Evolutionary conservation across 2,329 filamentous ascomycete species (phyloP).

Genomic region (Aspergillus brunneoviolaceus): DNA sequence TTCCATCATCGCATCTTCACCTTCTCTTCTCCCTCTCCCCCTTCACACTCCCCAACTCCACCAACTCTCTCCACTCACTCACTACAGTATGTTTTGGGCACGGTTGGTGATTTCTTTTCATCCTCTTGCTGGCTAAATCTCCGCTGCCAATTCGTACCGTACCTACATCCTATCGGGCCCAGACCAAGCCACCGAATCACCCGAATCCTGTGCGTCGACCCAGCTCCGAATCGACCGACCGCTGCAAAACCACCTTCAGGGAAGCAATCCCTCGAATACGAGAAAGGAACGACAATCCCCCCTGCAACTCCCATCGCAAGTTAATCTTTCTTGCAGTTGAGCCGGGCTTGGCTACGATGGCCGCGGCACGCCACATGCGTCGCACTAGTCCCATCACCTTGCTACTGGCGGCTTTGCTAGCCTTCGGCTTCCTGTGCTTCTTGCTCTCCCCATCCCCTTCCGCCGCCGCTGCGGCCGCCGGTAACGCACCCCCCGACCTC

Average conservation of each 20-base stretch:
- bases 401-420: slow-evolving; percentile 68
- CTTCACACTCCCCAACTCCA: background rate
- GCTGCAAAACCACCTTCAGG: background rate
- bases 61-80: background rate
- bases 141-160: background rate
- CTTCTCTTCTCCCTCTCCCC: background rate
- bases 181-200: background rate
- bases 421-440: slow-evolving; percentile 65
- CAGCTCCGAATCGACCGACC: background rate
- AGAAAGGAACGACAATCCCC: background rate
- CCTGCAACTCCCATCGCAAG: background rate
- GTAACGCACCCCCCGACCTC: slow-evolving; percentile 38
- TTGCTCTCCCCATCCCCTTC: slow-evolving; percentile 51
- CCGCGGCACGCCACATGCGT: slow-evolving; percentile 66
- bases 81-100: background rate
- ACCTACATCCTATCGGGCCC: background rate
- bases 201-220: background rate
- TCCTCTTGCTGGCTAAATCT: background rate
- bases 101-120: background rate
- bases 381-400: slow-evolving; percentile 76
- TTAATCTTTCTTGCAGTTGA: background rate
- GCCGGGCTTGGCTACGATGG: slow-evolving; percentile 47
- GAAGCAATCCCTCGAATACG: background rate
- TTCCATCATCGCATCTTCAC: background rate
- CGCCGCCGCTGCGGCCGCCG: slow-evolving; percentile 46